Base-by-base conservation (phyloP, 768 basidiomycete genomes). In the Exsudoporus frostii region DNA sequence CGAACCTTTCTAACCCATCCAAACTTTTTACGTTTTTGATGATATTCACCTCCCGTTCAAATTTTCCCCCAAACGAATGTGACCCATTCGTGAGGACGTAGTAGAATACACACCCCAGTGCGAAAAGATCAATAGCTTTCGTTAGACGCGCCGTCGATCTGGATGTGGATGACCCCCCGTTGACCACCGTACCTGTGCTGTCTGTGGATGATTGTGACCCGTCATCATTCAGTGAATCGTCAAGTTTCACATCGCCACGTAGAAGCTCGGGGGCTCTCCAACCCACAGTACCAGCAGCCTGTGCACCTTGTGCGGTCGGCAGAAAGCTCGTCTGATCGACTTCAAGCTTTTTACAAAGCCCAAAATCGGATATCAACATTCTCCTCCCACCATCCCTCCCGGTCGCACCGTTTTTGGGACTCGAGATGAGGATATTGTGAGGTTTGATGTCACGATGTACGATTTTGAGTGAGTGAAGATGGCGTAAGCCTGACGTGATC, bases 401-500 rank as follows among this genome's bases (percentile, higher is more conserved):
- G 30, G 37, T 46, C 9, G 72, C 73, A 17, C 78, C 81, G 45
- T 76, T 77, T 62, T 87, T 88, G 3, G 82, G 81, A 14, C 75
- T 75, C 14, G 92, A 91, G 11, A 98, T 79, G 14, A 99, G 81
- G 50, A 99, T 98, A 65, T 99, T 99, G 69, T 95, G 96, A 5
- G 96, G 96, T 65, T 99, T 99, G 71, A 99, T 97, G 68, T 98
- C 96, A 30, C 96, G 84, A 73, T 98, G 96, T n/a, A 98, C 84
- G 53, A 98, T 88, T 72, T 96, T 97, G 63, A 98, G 82, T 8
- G 83, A 88, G 67, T 98, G 95, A 10, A 99, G 76, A 70, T 98
- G 94, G 48, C 86, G 79, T 57, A 99, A 71, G 15, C 97, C 97
- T 30, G 85, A 81, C 8, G 94, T 83, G 47, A 98, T 87, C 71